A percentile compares a stretch with the other conserved stretches of the same genome.
phyloP scores from a whole-genome alignment of 169 alveolate genomes.

The Sarcocystis neurona region DNA sequence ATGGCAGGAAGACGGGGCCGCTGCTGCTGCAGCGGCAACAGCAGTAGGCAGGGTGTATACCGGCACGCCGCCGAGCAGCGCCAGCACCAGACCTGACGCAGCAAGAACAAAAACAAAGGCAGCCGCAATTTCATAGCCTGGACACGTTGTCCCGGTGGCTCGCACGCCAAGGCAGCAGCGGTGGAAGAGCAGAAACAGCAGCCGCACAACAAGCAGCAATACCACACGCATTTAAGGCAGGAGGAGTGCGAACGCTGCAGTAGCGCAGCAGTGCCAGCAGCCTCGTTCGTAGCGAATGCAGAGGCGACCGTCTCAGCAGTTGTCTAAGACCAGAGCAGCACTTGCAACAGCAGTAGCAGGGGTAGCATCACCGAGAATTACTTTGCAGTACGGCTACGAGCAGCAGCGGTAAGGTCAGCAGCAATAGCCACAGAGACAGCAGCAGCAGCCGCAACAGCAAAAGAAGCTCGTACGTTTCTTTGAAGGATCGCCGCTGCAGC shows the following conservation, averaged over 20 bases:
- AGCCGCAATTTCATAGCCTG: background rate
- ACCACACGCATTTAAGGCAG: too few species aligned
- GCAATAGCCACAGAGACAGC: background rate
- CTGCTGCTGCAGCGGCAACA: background rate
- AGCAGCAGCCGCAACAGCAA: background rate
- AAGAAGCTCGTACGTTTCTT: background rate
- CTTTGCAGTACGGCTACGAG: background rate
- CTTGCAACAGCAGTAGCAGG: background rate
- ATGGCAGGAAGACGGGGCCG: background rate
- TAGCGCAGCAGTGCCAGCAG: background rate
- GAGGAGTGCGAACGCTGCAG: background rate
- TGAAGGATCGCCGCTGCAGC: background rate
- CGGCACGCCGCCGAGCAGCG: conserved; percentile 24
- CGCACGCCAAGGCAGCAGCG: too few species aligned
- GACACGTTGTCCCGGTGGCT: background rate
- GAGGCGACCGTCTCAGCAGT: background rate
- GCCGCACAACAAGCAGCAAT: too few species aligned
- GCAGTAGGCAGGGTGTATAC: background rate
- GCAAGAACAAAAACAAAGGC: background rate
- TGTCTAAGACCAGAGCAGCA: background rate
- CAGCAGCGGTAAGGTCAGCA: background rate
- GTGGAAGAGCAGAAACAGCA: too few species aligned
- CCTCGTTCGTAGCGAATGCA: background rate
- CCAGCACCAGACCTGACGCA: background rate
- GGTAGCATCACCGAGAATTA: background rate